These are phyloP conservation scores for Boletus reticuloceps DNA, from an alignment of 768 basidiomycete genomes.

Conservation along the genomic window DNA sequence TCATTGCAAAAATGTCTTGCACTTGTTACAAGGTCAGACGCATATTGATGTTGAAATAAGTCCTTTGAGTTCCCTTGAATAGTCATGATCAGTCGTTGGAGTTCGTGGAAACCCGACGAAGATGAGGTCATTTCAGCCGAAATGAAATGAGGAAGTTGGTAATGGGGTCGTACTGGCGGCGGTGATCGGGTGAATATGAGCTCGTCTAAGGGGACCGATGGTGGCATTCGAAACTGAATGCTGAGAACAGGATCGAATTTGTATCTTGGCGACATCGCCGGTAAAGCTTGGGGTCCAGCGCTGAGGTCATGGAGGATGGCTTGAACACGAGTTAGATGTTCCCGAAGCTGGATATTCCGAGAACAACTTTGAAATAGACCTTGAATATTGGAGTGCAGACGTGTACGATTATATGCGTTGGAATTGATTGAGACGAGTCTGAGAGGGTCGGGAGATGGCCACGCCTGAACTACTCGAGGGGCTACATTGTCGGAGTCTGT, in stretches of 20 bases:
- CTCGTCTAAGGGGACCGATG: background rate
- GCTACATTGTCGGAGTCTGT: background rate
- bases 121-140: background rate
- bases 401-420: background rate
- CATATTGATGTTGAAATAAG: background rate
- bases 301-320: background rate
- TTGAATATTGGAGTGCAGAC: background rate
- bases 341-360: background rate
- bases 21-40: background rate
- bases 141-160: background rate
- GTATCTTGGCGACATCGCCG: background rate
- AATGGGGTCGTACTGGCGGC: background rate
- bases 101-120: background rate
- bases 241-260: background rate
- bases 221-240: background rate
- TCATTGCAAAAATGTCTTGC: background rate
- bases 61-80: slow-evolving; percentile 5
- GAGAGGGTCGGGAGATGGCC: background rate
- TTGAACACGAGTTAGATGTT: background rate
- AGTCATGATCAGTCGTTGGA: slow-evolving; percentile 2
- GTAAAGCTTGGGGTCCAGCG: background rate
- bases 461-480: background rate
- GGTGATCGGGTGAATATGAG: background rate
- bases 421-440: background rate
- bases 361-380: background rate